Evolutionary conservation across 2,329 filamentous ascomycete genomes (phyloP).

Genomic region (Colletotrichum liaoningense): DNA sequence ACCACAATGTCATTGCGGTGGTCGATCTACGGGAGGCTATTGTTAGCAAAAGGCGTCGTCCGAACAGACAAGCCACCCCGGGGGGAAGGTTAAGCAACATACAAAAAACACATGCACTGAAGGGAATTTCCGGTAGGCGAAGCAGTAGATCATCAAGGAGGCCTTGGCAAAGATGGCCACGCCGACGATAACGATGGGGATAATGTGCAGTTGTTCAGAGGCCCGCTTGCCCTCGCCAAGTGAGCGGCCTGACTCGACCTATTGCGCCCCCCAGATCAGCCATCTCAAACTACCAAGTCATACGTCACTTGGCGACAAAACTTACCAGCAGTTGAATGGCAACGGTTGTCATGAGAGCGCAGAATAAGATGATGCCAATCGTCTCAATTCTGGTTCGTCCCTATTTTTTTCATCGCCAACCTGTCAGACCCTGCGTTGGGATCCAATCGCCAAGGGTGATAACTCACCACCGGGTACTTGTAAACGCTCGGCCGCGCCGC

Average conservation of each 20-base stretch:
- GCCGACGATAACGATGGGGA: conserved; percentile 66
- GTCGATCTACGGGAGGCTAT: conserved; percentile 52
- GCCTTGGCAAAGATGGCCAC: conserved; percentile 65
- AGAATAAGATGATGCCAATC: conserved; percentile 74
- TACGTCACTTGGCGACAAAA: conserved; percentile 28
- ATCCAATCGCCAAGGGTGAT: background rate
- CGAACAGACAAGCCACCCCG: background rate
- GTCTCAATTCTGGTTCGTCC: conserved; percentile 73
- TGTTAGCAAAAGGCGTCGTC: conserved; percentile 17
- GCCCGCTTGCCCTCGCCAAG: conserved; percentile 57
- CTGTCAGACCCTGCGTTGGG: conserved; percentile 2
- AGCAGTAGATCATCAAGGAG: conserved; percentile 65
- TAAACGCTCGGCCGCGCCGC: conserved; percentile 70
- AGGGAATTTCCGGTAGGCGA: conserved; percentile 63
- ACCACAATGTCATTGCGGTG: conserved; percentile 68
- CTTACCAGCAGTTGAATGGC: conserved; percentile 70
- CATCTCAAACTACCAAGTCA: conserved; percentile 30
- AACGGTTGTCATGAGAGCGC: conserved; percentile 74
- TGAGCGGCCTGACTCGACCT: conserved; percentile 66
- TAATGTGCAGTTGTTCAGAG: conserved; percentile 58
- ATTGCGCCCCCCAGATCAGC: conserved; percentile 35
- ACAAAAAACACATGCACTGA: conserved; percentile 67
- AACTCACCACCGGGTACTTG: conserved; percentile 68
- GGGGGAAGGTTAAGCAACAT: conserved; percentile 35
- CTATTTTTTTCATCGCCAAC: conserved; percentile 40